These are phyloP conservation scores for Tylopilus sp. DNA, from an alignment of 768 basidiomycete genomes.

Conservation along the genomic window DNA sequence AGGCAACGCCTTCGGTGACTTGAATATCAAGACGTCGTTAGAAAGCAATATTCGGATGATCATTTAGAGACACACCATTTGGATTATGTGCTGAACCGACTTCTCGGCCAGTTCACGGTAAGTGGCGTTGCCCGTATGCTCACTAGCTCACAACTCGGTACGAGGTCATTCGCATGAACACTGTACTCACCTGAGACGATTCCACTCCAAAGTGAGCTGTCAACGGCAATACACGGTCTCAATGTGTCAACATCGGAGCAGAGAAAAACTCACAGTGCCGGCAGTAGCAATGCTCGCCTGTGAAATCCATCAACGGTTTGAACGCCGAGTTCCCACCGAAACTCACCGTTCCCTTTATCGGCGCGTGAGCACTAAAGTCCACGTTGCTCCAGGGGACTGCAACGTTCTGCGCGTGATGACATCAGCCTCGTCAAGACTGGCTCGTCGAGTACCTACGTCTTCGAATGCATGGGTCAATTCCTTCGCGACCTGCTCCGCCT, in stretches of 20 bases:
- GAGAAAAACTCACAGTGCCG: slow-evolving; percentile 38
- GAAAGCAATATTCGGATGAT: background rate
- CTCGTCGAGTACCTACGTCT: slow-evolving; percentile 38
- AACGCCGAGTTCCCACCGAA: background rate
- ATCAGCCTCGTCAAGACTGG: background rate
- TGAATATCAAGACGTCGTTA: background rate
- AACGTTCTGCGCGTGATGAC: slow-evolving; percentile 25
- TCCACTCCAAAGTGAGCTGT: slow-evolving; percentile 61
- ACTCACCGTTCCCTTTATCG: slow-evolving; percentile 23
- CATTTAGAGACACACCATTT: slow-evolving; percentile 29
- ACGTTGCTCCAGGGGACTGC: slow-evolving; percentile 37
- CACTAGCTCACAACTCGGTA: slow-evolving; percentile 11
- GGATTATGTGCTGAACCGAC: slow-evolving; percentile 50
- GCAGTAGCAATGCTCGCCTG: slow-evolving; percentile 46
- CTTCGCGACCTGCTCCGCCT: slow-evolving; percentile 62
- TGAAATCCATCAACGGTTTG: background rate
- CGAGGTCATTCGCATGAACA: background rate
- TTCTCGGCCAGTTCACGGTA: slow-evolving; percentile 52
- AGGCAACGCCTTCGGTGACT: slow-evolving; percentile 23
- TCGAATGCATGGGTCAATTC: slow-evolving; percentile 63
- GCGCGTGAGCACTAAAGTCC: slow-evolving; percentile 37
- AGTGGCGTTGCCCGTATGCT: slow-evolving; percentile 58
- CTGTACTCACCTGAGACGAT: slow-evolving; percentile 38
- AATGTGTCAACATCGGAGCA: background rate
- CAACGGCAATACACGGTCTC: background rate